These are phyloP conservation scores for Podaxis carcinomalis DNA, from an alignment of 768 basidiomycete genomes.

Conservation along the genomic window DNA sequence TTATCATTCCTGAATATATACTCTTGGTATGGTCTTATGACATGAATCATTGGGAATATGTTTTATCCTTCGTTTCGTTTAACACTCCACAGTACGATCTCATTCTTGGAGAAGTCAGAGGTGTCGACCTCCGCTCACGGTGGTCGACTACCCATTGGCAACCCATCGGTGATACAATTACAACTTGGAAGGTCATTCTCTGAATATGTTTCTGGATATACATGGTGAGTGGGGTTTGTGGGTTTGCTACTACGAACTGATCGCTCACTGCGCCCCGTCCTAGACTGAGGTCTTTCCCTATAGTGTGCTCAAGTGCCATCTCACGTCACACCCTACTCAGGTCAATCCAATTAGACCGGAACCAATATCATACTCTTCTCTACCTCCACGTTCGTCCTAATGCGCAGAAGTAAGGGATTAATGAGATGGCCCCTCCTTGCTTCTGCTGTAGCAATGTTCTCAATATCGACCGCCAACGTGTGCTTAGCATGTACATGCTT, in stretches of 20 bases:
- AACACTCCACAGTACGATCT: neutral
- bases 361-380: slow-evolving; percentile 32
- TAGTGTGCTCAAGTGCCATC: neutral
- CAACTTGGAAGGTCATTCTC: neutral
- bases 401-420: slow-evolving; percentile 16
- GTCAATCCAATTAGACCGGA: slow-evolving; percentile 16
- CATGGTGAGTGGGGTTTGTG: neutral
- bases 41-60: neutral
- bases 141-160: neutral
- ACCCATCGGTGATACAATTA: neutral
- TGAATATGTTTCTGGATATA: neutral
- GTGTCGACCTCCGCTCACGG: neutral
- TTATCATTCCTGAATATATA: neutral
- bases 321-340: too few relatives aligned
- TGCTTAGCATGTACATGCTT: slow-evolving; percentile 25
- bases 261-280: neutral
- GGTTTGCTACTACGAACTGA: neutral
- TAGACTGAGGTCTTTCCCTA: slow-evolving; percentile 1
- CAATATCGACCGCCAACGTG: slow-evolving; percentile 29
- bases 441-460: slow-evolving; percentile 29
- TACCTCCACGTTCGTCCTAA: slow-evolving; percentile 28
- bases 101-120: neutral
- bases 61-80: neutral
- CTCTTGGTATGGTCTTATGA: neutral
- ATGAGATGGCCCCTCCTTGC: slow-evolving; percentile 26